These are phyloP conservation scores for Lunularia cruciata DNA, from an alignment of 225 moss, liverwort and hornwort species.

Conservation along the genomic window DNA sequence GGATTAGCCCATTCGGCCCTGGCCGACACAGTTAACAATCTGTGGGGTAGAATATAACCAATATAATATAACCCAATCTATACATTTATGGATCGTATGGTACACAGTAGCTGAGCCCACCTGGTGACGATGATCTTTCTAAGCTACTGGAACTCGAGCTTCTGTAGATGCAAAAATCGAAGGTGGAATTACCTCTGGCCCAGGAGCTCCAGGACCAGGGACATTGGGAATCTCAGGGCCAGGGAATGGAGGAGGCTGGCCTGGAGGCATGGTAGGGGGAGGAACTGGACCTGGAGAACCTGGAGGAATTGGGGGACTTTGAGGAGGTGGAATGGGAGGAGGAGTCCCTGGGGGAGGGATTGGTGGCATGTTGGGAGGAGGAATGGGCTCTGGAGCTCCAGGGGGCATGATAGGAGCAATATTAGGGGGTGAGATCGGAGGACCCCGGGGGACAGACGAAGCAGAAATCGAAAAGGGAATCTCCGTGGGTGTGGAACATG, in stretches of 20 bases:
- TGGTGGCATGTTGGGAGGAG: slow-evolving; percentile 44
- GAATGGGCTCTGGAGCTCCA: slow-evolving; percentile 39
- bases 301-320: slow-evolving; percentile 47
- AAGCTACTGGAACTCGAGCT: neutral
- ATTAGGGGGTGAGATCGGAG: slow-evolving; percentile 48
- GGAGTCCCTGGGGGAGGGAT: slow-evolving; percentile 39
- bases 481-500: slow-evolving; percentile 24
- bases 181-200: slow-evolving; percentile 33
- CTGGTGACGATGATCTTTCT: neutral
- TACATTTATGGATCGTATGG: no score
- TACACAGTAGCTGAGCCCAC: neutral
- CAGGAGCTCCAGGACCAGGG: slow-evolving; percentile 12
- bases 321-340: slow-evolving; percentile 34
- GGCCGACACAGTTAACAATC: no score
- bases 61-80: no score
- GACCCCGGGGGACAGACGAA: slow-evolving; percentile 37
- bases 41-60: no score
- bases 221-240: slow-evolving; percentile 31
- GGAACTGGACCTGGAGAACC: slow-evolving; percentile 46
- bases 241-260: slow-evolving; percentile 36
- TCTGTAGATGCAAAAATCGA: slow-evolving; percentile 15
- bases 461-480: slow-evolving; percentile 12
- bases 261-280: slow-evolving; percentile 39
- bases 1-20: no score
- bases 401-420: slow-evolving; percentile 38